A percentile compares a stretch with the other conserved stretches of the same genome.
These are phyloP conservation scores for Chamaenerion angustifolium DNA, from an alignment of 345 rosid genomes.

Conservation along the genomic window DNA sequence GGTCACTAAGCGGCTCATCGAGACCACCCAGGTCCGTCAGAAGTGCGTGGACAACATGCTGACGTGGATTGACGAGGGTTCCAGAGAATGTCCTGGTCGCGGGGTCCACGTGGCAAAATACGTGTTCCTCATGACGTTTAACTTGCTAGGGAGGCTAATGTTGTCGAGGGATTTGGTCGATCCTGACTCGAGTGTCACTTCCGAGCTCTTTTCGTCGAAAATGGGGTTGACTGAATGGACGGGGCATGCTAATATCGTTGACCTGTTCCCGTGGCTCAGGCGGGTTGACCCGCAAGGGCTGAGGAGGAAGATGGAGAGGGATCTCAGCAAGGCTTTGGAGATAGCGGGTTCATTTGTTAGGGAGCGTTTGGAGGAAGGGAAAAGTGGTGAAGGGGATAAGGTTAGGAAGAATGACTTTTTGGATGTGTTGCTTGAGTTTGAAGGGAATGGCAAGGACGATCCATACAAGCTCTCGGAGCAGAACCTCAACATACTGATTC, in stretches of 20 bases:
- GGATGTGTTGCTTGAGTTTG: conserved; percentile 36
- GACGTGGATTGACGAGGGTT: conserved; percentile 32
- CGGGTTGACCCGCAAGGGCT: conserved; percentile 44
- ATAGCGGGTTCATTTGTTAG: conserved; percentile 28
- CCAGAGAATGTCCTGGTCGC: not conserved
- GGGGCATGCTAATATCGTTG: conserved; percentile 25
- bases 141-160: conserved; percentile 42
- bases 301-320: conserved; percentile 29
- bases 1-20: conserved; percentile 27
- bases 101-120: conserved; percentile 22
- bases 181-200: conserved; percentile 20
- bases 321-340: conserved; percentile 33
- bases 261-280: conserved; percentile 29
- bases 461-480: conserved; percentile 19
- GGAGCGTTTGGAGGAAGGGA: conserved; percentile 18
- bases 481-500: conserved; percentile 25
- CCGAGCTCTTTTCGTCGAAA: conserved; percentile 19
- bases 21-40: conserved; percentile 18
- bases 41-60: conserved; percentile 34
- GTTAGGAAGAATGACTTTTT: conserved; percentile 25
- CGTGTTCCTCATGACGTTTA: conserved; percentile 29
- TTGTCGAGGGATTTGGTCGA: conserved; percentile 36
- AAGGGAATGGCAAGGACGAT: conserved; percentile 37
- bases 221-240: conserved; percentile 22
- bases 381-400: not conserved